Evolutionary conservation across 345 rosid species (phyloP).

Genomic region (Nephelium lappaceum): DNA sequence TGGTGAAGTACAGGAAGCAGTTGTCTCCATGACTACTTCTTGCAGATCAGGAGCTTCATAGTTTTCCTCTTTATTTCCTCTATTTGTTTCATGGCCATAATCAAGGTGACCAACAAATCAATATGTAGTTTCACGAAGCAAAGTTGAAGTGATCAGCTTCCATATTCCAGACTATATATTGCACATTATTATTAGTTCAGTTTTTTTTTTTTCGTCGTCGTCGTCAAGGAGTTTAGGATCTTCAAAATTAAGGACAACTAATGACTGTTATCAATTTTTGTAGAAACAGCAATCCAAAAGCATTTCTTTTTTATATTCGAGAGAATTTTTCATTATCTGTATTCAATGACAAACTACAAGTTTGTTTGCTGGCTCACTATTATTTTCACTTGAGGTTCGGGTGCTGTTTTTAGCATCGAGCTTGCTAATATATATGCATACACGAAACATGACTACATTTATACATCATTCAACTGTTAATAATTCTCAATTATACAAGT

Average conservation of each 20-base stretch:
- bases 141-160: not conserved
- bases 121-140: conserved; percentile 26
- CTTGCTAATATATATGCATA: no score
- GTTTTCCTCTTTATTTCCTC: conserved; percentile 36
- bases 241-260: not conserved
- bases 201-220: not conserved
- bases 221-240: not conserved
- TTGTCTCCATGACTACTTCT: conserved; percentile 27
- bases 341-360: no score
- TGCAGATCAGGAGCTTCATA: conserved; percentile 34
- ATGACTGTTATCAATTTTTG: not conserved
- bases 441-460: no score
- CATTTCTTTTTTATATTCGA: not conserved
- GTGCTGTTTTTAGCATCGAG: no score
- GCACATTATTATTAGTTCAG: not conserved
- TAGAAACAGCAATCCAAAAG: not conserved
- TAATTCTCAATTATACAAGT: no score
- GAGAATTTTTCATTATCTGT: not conserved
- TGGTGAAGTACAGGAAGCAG: conserved; percentile 28
- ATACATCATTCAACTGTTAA: no score
- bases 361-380: no score
- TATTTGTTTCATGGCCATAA: conserved; percentile 20
- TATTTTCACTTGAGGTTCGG: no score
- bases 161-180: not conserved
- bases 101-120: conserved; percentile 24